phyloP scores from a whole-genome alignment of 2,329 filamentous ascomycete genomes.

The Thermoascus crustaceus region DNA sequence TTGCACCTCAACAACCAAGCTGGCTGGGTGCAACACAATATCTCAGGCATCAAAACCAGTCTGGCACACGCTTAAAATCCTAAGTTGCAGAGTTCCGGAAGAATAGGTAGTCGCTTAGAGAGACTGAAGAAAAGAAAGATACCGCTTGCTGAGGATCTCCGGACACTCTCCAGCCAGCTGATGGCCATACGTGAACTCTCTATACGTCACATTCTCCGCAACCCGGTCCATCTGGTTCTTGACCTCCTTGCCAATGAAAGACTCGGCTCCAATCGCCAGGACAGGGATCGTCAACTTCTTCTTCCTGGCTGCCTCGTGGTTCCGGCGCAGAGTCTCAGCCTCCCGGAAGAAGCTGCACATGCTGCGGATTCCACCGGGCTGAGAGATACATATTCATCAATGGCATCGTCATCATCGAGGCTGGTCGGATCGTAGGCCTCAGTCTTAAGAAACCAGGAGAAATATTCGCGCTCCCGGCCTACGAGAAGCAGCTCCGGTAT shows the following conservation, averaged over 20 bases:
- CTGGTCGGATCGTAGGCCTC: constrained; percentile 8
- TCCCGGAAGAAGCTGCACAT: constrained; percentile 7
- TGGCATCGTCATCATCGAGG: constrained; percentile 8
- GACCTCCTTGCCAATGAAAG: constrained; percentile 8
- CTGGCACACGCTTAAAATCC: no score
- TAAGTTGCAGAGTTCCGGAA: no score
- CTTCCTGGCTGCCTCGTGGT: constrained; percentile 4
- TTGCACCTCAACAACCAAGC: no score
- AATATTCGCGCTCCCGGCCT: constrained; percentile 1
- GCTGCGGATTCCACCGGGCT: constrained; percentile 7
- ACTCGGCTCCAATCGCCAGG: constrained; percentile 7
- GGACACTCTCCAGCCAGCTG: constrained; percentile 10
- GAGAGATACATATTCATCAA: constrained; percentile 9
- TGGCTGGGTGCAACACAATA: no score
- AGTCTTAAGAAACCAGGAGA: constrained; percentile 8
- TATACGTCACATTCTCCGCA: constrained; percentile 6
- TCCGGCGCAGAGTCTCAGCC: constrained; percentile 6
- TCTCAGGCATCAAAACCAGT: no score
- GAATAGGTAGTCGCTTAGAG: no score
- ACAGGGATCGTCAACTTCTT: constrained; percentile 7
- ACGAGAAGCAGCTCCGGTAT: constrained; percentile 2
- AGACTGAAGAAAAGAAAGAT: constrained; percentile 8
- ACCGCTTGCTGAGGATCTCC: constrained; percentile 5
- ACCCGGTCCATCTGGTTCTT: constrained; percentile 8
- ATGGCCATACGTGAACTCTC: constrained; percentile 9